Evolutionary conservation across 164 flowering plant species (phyloP).

Genomic region (Magnolia changhungtana): DNA sequence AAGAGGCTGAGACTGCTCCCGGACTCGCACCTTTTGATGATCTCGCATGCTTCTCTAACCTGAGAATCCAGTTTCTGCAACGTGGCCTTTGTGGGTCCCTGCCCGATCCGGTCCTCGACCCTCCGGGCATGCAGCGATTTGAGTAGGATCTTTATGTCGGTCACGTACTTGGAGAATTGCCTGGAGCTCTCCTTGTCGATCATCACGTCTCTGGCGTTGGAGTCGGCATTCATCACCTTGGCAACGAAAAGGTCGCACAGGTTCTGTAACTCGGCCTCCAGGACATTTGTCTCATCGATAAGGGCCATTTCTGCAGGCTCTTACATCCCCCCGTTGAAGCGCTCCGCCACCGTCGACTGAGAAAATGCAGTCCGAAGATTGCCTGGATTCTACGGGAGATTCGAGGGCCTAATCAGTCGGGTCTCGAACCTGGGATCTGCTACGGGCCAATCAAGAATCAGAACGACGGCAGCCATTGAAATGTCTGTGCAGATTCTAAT

Average conservation of each 20-base stretch:
- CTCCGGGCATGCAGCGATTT: slow-evolving; percentile 9
- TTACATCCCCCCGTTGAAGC: too few species aligned
- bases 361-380: too few species aligned
- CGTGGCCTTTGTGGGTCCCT: slow-evolving; percentile 1
- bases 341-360: too few species aligned
- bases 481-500: too few species aligned
- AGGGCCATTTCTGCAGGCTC: too few species aligned
- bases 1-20: slow-evolving; percentile 18
- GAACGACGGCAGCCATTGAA: too few species aligned
- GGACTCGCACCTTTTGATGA: slow-evolving; percentile 18
- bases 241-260: slow-evolving; percentile 11
- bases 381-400: too few species aligned
- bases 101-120: slow-evolving; percentile 6
- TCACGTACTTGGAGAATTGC: slow-evolving; percentile 19
- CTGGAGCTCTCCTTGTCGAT: slow-evolving; percentile 13
- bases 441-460: too few species aligned
- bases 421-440: too few species aligned
- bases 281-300: background rate
- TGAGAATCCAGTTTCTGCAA: slow-evolving; percentile 18
- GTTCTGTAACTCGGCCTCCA: slow-evolving; percentile 11
- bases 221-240: background rate
- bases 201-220: slow-evolving; percentile 8
- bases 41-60: slow-evolving; percentile 4
- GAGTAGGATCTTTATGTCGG: slow-evolving; percentile 10
- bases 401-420: too few species aligned